Evolutionary conservation across 306 rosid genomes (phyloP).

Genomic region (Lathyrus tuberosus): DNA sequence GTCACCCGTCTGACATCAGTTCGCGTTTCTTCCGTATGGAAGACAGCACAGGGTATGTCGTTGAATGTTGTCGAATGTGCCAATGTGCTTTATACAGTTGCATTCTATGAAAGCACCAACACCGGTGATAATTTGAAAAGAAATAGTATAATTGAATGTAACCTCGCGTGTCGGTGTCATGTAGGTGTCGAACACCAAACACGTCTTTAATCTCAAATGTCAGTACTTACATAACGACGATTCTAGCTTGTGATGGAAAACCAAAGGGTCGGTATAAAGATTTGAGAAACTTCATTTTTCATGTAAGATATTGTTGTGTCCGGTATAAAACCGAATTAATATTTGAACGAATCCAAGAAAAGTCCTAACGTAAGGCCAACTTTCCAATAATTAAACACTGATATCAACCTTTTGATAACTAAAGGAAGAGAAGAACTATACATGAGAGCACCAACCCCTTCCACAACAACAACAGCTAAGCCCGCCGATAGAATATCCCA

Average conservation of each 20-base stretch:
- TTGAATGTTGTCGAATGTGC: background rate
- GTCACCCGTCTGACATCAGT: background rate
- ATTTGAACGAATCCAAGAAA: constrained; percentile 95
- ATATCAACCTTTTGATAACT: constrained; percentile 54
- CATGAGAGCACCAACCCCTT: constrained; percentile 95
- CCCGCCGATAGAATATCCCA: constrained; percentile 98
- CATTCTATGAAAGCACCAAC: background rate
- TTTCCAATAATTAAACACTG: constrained; percentile 92
- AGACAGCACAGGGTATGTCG: constrained; percentile 18
- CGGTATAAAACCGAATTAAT: constrained; percentile 47
- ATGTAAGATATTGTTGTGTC: constrained; percentile 30
- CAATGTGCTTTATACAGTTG: background rate
- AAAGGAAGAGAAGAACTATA: constrained; percentile 69
- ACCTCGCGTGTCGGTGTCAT: background rate
- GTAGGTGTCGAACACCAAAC: background rate
- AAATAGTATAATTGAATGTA: background rate
- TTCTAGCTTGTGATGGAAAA: background rate
- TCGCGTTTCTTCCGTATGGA: background rate
- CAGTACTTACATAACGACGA: background rate
- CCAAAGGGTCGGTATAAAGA: background rate
- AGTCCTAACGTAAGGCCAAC: constrained; percentile 93
- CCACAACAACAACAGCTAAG: constrained; percentile 81
- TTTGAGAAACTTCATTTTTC: constrained; percentile 30
- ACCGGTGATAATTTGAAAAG: background rate
- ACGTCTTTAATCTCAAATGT: background rate